phyloP scores from a whole-genome alignment of 2,329 filamentous ascomycete species.

The Scedosporium dehoogii region DNA sequence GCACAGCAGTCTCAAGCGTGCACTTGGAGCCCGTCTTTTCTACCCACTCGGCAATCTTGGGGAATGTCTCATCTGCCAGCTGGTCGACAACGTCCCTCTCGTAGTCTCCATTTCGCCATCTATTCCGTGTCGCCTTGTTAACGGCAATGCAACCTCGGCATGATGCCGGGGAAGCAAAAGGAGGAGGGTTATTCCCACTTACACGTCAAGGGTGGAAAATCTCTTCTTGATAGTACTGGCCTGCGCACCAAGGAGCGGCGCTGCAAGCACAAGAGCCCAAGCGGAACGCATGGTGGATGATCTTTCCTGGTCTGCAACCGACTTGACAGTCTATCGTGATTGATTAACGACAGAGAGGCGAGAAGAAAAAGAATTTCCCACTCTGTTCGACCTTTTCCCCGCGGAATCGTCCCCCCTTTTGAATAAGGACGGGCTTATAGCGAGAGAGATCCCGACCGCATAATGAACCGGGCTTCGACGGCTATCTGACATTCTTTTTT shows the following conservation, averaged over 20 bases:
- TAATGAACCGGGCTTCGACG: not conserved
- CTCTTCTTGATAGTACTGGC: not conserved
- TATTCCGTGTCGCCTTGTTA: not conserved
- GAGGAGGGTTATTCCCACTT: not conserved
- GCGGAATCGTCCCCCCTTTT: not conserved
- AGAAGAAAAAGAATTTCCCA: no score
- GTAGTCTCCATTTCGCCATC: not conserved
- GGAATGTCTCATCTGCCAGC: conserved; percentile 9
- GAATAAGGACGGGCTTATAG: not conserved
- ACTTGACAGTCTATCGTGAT: not conserved
- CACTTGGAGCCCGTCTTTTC: conserved; percentile 6
- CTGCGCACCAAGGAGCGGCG: not conserved
- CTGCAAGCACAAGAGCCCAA: not conserved
- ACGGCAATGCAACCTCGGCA: no score
- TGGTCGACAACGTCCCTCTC: conserved; percentile 9
- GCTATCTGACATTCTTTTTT: not conserved
- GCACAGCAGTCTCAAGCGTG: conserved; percentile 10
- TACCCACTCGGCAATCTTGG: conserved; percentile 9
- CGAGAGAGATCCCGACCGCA: not conserved
- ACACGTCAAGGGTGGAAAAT: not conserved
- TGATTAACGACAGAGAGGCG: no score
- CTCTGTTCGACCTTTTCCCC: not conserved
- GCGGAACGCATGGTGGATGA: not conserved
- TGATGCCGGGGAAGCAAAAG: no score
- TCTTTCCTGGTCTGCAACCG: not conserved